Conservation (phyloP, 441 rosid species). For the Pelargonium fulgidum region DNA sequence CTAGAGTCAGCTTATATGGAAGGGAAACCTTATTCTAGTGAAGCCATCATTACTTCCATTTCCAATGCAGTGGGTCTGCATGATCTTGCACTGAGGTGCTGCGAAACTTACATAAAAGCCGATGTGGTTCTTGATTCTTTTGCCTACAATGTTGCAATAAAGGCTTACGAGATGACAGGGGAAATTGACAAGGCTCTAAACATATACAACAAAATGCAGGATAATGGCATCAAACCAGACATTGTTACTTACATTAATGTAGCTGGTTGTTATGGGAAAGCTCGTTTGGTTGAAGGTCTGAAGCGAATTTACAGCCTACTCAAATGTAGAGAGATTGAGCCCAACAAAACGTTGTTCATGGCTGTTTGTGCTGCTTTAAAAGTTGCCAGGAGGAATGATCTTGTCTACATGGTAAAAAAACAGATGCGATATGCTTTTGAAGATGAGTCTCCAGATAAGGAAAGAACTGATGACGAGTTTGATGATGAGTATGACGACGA, state of each 20-base stretch:
- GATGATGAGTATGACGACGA: not conserved
- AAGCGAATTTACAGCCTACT: slow-evolving; percentile 54
- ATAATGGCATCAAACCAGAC: slow-evolving; percentile 61
- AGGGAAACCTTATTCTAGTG: slow-evolving; percentile 59
- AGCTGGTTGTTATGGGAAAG: slow-evolving; percentile 64
- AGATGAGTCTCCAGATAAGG: not conserved
- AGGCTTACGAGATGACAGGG: slow-evolving; percentile 54
- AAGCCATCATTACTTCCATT: slow-evolving; percentile 51
- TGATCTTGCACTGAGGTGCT: slow-evolving; percentile 43
- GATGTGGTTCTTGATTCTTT: slow-evolving; percentile 36
- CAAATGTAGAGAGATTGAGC: slow-evolving; percentile 50
- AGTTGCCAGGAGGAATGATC: slow-evolving; percentile 55
- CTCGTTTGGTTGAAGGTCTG: slow-evolving; percentile 80
- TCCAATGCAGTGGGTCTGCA: slow-evolving; percentile 65
- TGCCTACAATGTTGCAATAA: slow-evolving; percentile 62
- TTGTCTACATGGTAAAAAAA: slow-evolving; percentile 53
- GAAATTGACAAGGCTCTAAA: slow-evolving; percentile 56
- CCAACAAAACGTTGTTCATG: slow-evolving; percentile 51
- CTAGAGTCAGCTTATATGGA: slow-evolving; percentile 52
- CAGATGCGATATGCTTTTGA: slow-evolving; percentile 58
- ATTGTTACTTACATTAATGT: slow-evolving; percentile 55
- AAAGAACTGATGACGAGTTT: not conserved
- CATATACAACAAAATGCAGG: slow-evolving; percentile 66
- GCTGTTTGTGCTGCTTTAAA: slow-evolving; percentile 57
- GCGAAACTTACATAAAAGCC: slow-evolving; percentile 40